A percentile compares a stretch with the other conserved stretches of the same genome.
These are phyloP conservation scores for Leishmania tarentolae DNA, from an alignment of 208 protist species.

Conservation along the genomic window DNA sequence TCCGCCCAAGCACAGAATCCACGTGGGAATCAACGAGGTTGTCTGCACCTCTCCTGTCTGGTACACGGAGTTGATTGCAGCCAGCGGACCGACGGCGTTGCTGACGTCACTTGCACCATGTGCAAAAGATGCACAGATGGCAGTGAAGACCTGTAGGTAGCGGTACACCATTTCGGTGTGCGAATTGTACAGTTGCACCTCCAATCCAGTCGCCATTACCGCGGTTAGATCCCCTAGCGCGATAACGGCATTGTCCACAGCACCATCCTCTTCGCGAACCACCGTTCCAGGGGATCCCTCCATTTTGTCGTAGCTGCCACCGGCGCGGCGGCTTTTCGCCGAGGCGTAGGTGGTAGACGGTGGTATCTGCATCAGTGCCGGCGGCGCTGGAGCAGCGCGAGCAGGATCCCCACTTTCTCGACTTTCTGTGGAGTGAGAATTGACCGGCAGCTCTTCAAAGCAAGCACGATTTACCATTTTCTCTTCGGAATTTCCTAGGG, in stretches of 20 bases:
- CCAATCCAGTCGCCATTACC: slow-evolving; percentile 34
- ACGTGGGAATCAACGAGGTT: slow-evolving; percentile 51
- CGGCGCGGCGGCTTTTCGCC: not conserved
- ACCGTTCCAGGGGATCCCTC: slow-evolving; percentile 33
- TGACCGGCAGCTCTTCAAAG: slow-evolving; percentile 5
- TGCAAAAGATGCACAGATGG: slow-evolving; percentile 81
- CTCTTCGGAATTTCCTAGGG: slow-evolving; percentile 22
- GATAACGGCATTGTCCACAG: slow-evolving; percentile 18
- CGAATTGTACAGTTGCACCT: slow-evolving; percentile 57
- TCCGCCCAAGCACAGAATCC: slow-evolving; percentile 73
- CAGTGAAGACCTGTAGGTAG: slow-evolving; percentile 85
- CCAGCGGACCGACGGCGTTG: slow-evolving; percentile 81
- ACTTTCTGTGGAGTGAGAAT: not conserved
- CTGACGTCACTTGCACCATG: slow-evolving; percentile 89
- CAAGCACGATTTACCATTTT: slow-evolving; percentile 12
- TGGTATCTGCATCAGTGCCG: not conserved
- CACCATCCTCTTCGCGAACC: slow-evolving; percentile 29
- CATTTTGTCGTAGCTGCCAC: slow-evolving; percentile 3
- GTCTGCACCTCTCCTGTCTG: slow-evolving; percentile 37
- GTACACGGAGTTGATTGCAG: slow-evolving; percentile 78
- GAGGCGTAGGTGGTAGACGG: not conserved
- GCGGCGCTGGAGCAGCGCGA: not conserved
- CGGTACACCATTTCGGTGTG: slow-evolving; percentile 75
- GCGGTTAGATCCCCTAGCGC: not conserved
- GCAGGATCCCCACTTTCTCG: not conserved